These are phyloP conservation scores for Inga leiocalycina DNA, from an alignment of 306 rosid species.

Conservation along the genomic window DNA sequence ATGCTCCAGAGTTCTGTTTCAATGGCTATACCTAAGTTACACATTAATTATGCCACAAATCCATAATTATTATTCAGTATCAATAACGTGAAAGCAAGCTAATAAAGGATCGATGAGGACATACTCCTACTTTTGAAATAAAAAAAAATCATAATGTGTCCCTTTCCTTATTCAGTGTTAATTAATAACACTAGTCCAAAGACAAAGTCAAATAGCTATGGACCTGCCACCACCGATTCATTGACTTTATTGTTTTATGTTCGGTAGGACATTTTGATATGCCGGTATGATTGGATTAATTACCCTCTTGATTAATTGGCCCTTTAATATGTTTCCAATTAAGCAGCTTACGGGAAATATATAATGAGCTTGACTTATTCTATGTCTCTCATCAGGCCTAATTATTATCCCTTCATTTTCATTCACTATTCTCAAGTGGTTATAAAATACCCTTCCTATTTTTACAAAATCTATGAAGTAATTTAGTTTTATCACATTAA, in stretches of 20 bases:
- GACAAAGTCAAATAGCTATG: neutral
- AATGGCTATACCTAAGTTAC: neutral
- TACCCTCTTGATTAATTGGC: no score
- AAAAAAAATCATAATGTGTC: neutral
- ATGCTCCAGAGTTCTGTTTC: neutral
- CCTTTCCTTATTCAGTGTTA: neutral
- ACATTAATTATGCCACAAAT: neutral
- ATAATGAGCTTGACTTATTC: neutral
- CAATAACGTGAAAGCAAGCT: neutral
- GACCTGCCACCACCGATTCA: neutral
- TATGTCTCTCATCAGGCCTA: no score
- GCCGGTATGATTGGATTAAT: no score
- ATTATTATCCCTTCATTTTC: no score
- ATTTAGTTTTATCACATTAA: neutral
- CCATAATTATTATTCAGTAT: neutral
- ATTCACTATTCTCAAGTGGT: no score
- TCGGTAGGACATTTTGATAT: neutral
- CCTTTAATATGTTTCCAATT: neutral
- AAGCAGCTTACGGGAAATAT: neutral
- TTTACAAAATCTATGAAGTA: no score
- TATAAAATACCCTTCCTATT: no score
- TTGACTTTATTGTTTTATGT: neutral
- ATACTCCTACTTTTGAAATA: neutral
- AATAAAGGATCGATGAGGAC: neutral
- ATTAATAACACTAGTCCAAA: neutral